A percentile compares a stretch with the other conserved stretches of the same genome.
Evolutionary conservation across 768 basidiomycete species (phyloP).

Genomic region (Russula sp.): DNA sequence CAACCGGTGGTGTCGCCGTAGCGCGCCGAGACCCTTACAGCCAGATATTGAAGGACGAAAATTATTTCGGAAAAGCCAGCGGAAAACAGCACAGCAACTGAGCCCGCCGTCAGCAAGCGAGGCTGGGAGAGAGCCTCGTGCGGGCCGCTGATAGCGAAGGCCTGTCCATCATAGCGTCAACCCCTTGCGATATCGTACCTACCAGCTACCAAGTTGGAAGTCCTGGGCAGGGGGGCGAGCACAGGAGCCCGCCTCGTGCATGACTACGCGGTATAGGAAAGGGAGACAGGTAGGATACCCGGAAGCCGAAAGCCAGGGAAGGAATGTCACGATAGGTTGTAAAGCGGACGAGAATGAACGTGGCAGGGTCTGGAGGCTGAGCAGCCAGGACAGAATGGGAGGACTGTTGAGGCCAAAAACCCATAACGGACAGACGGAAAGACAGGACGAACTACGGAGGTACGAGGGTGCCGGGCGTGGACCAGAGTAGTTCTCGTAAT

Average conservation of each 20-base stretch:
- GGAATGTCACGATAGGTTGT: neutral
- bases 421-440: neutral
- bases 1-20: neutral
- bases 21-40: neutral
- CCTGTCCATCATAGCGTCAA: neutral
- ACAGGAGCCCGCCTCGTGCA: neutral
- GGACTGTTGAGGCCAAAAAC: neutral
- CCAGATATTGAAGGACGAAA: neutral
- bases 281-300: neutral
- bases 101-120: neutral
- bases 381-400: neutral
- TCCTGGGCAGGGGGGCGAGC: neutral
- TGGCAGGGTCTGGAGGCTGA: too few species aligned
- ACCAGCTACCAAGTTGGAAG: neutral
- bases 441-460: neutral
- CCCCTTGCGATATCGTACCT: neutral
- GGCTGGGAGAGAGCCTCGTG: neutral
- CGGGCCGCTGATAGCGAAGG: neutral
- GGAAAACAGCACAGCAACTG: slow-evolving; percentile 15
- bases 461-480: slow-evolving; percentile 1
- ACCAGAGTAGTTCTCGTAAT: neutral
- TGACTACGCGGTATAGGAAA: neutral
- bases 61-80: neutral
- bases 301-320: neutral
- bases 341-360: neutral